phyloP scores from a whole-genome alignment of 805 yeast species.

The Saccharomycopsis lassenensis region DNA sequence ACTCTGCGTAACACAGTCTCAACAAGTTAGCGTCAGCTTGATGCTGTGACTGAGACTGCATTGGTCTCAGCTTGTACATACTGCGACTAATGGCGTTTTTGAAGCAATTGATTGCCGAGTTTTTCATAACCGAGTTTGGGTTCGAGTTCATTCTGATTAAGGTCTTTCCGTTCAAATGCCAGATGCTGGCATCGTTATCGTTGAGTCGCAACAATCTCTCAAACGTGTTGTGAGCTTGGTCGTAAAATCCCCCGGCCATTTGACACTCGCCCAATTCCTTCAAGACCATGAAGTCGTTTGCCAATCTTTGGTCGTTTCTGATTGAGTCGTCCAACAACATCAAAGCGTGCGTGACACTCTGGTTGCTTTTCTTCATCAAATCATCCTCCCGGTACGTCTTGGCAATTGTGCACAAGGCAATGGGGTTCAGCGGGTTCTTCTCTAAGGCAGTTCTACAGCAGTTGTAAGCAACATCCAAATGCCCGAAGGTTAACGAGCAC shows the following conservation, averaged over 20 bases:
- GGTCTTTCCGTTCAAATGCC: conserved; percentile 41
- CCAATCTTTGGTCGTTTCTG: conserved; percentile 28
- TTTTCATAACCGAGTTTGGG: no score
- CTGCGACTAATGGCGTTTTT: conserved; percentile 30
- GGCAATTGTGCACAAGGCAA: conserved; percentile 35
- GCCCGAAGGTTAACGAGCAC: conserved; percentile 14
- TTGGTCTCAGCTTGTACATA: conserved; percentile 22
- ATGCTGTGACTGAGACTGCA: no score
- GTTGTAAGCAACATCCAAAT: conserved; percentile 29
- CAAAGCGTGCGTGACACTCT: conserved; percentile 31
- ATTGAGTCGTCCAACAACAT: conserved; percentile 31
- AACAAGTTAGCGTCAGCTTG: conserved; percentile 34
- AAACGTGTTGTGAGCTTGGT: conserved; percentile 41
- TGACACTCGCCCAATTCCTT: conserved; percentile 44
- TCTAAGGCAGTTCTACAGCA: conserved; percentile 34
- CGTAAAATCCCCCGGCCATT: conserved; percentile 33
- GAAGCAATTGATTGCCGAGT: conserved; percentile 38
- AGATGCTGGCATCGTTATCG: conserved; percentile 34
- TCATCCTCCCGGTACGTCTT: conserved; percentile 31
- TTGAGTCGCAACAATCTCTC: conserved; percentile 31
- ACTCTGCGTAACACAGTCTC: conserved; percentile 41
- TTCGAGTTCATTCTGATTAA: conserved; percentile 26
- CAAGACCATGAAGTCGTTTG: conserved; percentile 31
- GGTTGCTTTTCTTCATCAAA: conserved; percentile 27
- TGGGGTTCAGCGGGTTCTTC: conserved; percentile 30